A percentile compares a stretch with the other conserved stretches of the same genome.
phyloP scores from a whole-genome alignment of 148 eudicot genomes.

The Fagopyrum tataricum region DNA sequence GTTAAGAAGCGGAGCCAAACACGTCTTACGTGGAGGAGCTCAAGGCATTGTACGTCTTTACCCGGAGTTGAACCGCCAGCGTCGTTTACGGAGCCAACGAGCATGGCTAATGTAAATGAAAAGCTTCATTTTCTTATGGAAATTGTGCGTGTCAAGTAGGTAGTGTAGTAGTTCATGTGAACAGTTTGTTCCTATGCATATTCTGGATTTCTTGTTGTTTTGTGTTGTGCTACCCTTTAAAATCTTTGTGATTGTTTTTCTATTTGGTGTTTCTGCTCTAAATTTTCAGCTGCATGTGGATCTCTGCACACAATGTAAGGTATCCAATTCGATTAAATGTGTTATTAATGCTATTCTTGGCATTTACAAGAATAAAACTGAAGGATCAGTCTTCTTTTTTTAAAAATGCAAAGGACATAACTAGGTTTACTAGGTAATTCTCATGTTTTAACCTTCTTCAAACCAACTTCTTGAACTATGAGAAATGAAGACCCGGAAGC shows the following conservation, averaged over 20 bases:
- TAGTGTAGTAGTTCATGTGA: not conserved
- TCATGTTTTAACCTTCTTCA: too few relatives aligned
- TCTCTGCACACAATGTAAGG: too few relatives aligned
- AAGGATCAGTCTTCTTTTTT: too few relatives aligned
- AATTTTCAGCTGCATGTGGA: too few relatives aligned
- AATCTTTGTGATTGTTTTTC: not conserved
- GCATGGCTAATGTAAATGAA: slow-evolving; percentile 31
- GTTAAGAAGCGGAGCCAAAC: slow-evolving; percentile 38
- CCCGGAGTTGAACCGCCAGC: slow-evolving; percentile 73
- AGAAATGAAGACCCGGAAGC: too few relatives aligned
- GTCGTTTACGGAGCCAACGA: slow-evolving; percentile 23
- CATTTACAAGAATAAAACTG: too few relatives aligned
- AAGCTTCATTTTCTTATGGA: slow-evolving; percentile 67
- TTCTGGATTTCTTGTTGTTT: not conserved
- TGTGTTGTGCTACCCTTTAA: not conserved
- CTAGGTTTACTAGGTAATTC: too few relatives aligned
- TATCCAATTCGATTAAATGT: too few relatives aligned
- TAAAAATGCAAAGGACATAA: too few relatives aligned
- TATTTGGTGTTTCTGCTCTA: too few relatives aligned
- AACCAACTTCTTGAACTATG: too few relatives aligned
- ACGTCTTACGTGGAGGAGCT: slow-evolving; percentile 47
- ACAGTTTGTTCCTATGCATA: not conserved
- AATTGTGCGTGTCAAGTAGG: slow-evolving; percentile 56
- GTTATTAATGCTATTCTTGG: too few relatives aligned
- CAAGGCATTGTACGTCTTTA: slow-evolving; percentile 60